phyloP scores from a whole-genome alignment of 2,329 filamentous ascomycete species.

The Talaromyces sp. region DNA sequence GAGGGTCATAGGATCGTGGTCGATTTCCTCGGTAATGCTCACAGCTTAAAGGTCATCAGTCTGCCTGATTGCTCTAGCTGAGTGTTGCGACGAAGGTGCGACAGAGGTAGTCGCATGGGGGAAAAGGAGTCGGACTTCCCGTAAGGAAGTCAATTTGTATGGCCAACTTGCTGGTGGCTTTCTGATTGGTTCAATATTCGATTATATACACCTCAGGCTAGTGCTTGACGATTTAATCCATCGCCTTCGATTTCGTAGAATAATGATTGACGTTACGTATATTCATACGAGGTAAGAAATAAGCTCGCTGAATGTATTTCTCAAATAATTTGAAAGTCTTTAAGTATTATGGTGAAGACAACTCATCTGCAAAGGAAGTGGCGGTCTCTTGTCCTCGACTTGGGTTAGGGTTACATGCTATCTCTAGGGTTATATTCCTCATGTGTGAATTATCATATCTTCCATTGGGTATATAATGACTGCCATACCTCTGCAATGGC shows the following conservation, averaged over 20 bases:
- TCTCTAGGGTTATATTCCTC: background rate
- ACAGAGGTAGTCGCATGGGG: slow-evolving; percentile 8
- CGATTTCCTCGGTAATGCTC: background rate
- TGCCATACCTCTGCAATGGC: background rate
- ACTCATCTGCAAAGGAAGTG: background rate
- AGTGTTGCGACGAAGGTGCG: background rate
- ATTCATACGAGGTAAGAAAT: background rate
- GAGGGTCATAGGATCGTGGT: background rate
- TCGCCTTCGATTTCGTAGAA: background rate
- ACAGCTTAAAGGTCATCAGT: background rate
- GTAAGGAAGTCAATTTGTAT: slow-evolving; percentile 4
- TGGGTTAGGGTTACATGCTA: background rate
- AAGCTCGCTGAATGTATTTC: background rate
- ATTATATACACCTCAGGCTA: background rate
- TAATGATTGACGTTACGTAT: background rate
- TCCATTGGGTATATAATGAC: background rate
- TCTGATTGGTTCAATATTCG: background rate
- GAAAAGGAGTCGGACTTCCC: slow-evolving; percentile 1
- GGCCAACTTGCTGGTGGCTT: background rate
- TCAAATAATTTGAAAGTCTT: background rate
- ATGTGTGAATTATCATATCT: background rate
- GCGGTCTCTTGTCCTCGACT: background rate
- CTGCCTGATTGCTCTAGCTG: background rate
- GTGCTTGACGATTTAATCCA: background rate
- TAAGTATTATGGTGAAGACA: background rate